Conservation (phyloP, 768 basidiomycete species). For the Mycena kentingensis region DNA sequence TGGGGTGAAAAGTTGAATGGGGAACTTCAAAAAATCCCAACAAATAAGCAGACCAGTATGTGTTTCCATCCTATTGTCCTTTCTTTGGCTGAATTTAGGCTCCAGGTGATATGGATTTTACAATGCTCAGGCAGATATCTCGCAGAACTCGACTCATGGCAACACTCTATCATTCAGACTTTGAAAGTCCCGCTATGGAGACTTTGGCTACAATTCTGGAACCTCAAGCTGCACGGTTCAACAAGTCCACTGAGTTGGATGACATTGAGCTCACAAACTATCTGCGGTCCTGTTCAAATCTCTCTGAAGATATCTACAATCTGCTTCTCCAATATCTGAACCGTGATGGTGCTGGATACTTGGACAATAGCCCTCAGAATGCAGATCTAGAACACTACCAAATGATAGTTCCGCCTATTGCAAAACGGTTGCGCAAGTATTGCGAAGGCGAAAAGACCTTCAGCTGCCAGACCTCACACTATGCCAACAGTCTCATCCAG, state of each 20-base stretch:
- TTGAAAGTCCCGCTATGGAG: background rate
- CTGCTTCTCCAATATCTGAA: slow-evolving; percentile 8
- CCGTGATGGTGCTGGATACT: slow-evolving; percentile 6
- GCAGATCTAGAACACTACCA: slow-evolving; percentile 4
- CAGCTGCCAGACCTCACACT: slow-evolving; percentile 1
- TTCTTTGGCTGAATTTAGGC: background rate
- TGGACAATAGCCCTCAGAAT: too few species aligned
- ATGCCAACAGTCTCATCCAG: slow-evolving; percentile 9
- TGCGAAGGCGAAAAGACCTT: slow-evolving; percentile 9
- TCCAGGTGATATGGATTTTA: slow-evolving; percentile 22
- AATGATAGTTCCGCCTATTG: slow-evolving; percentile 10
- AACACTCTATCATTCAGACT: slow-evolving; percentile 4
- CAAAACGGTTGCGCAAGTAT: slow-evolving; percentile 2
- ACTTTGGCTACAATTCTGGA: slow-evolving; percentile 5
- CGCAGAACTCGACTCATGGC: slow-evolving; percentile 7
- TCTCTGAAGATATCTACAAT: background rate
- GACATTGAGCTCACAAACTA: background rate
- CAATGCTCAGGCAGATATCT: slow-evolving; percentile 13
- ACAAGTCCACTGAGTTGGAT: background rate
- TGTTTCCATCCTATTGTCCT: background rate
- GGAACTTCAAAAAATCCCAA: slow-evolving; percentile 12
- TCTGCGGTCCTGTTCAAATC: background rate
- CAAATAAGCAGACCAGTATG: slow-evolving; percentile 20
- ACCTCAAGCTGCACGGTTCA: background rate
- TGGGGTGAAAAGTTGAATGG: slow-evolving; percentile 22